phyloP scores from a whole-genome alignment of 352 stramenopile species.

The Hyphochytrium catenoides region DNA sequence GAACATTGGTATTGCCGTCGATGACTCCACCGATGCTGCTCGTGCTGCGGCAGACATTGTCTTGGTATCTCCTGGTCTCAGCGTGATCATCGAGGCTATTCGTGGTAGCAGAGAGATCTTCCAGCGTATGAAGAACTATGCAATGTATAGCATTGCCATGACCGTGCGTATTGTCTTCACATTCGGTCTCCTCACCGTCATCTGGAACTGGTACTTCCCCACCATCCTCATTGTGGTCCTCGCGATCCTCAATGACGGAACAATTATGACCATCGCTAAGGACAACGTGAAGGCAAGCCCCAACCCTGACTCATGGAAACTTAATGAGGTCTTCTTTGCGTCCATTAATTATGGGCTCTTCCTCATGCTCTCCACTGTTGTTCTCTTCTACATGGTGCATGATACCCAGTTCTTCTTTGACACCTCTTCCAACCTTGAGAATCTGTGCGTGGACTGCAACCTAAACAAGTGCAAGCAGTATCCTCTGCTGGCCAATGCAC shows the following conservation, averaged over 20 bases:
- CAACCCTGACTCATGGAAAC: conserved; percentile 33
- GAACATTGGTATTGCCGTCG: conserved; percentile 72
- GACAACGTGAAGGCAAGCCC: conserved; percentile 35
- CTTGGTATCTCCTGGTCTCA: conserved; percentile 54
- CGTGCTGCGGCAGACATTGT: conserved; percentile 67
- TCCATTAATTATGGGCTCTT: conserved; percentile 36
- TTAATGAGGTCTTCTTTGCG: conserved; percentile 34
- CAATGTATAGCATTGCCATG: conserved; percentile 69
- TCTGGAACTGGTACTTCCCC: conserved; percentile 62
- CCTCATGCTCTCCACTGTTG: conserved; percentile 29
- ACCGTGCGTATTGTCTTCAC: conserved; percentile 63
- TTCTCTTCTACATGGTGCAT: conserved; percentile 28
- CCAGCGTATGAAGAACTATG: conserved; percentile 70
- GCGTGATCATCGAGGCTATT: conserved; percentile 65
- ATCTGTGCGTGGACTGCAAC: conserved; percentile 32
- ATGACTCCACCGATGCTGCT: conserved; percentile 60
- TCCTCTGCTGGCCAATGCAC: too few species aligned
- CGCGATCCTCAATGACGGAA: conserved; percentile 67
- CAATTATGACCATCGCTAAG: conserved; percentile 49
- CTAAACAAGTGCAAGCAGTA: conserved; percentile 25
- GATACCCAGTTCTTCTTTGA: conserved; percentile 15
- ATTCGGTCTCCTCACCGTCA: conserved; percentile 59
- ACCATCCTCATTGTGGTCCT: conserved; percentile 65
- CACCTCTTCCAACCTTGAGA: conserved; percentile 25
- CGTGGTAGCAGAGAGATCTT: conserved; percentile 66